Base-by-base conservation (phyloP, 2,329 filamentous ascomycete species). In the Neurospora crassa region DNA sequence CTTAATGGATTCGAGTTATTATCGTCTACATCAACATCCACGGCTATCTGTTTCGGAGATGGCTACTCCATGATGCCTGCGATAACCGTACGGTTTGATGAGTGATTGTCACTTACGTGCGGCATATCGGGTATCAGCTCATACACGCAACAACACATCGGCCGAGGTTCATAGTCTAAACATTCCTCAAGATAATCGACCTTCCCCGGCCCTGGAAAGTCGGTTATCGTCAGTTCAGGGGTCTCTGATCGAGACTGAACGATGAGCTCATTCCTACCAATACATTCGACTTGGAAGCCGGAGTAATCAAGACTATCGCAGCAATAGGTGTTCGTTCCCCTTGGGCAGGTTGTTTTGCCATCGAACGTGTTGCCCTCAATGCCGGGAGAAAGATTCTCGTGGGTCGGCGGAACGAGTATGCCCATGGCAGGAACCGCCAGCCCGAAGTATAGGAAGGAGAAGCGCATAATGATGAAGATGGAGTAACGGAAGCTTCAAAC, bases 91-190 rank as follows among this genome's bases (percentile, higher is more conserved):
- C 20, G 20, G 45, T 24, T 53, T 29, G 47, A 29, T 24, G 47
- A 29, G 47, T 53, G 12, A 29, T 53, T 1, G 24, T 53, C 47
- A 53, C 67, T 67, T 41, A 67, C 70, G 20, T 42, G 37, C 12
- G 67, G 67, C 37, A 41, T 69, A 3, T 41, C 67, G 11, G 29
- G n/a, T 16, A 11, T 7, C 16, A 8, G 14, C 18, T 45, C 40
- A 40, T 42, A 67, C 8, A n/a, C 42, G 45, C 71, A 72, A 40
- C 71, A 72, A 63, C 71, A 71, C 71, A 72, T 72, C 11, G 70
- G 70, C 18, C 40, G 40, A 18, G 71, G 59, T 3, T 70, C 40
- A 24, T 63, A 72, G 4, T 72, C 68, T 11, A 53, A 37, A 14
- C 71, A 72, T 24, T 72, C n/a, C 37, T 71, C 67, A 5, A 71